Conservation (phyloP, 2,329 filamentous ascomycete genomes). For the Fonsecaea monophora region DNA sequence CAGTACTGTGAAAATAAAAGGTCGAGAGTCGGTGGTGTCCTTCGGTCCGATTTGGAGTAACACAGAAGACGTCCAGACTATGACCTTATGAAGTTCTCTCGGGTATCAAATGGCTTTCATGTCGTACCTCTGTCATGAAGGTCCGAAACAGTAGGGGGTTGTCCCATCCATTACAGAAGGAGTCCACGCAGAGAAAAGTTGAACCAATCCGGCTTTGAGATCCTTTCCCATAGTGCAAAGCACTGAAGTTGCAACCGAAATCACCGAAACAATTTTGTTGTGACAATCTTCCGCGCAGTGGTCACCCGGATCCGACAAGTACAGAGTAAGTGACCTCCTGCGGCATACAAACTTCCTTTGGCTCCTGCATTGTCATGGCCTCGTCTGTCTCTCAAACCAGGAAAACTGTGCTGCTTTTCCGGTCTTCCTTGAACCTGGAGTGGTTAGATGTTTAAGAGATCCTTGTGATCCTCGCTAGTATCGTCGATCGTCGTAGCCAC, state of each 20-base stretch:
- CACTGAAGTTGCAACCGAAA: slow-evolving; percentile 13
- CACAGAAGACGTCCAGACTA: slow-evolving; percentile 8
- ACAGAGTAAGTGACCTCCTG: slow-evolving; percentile 4
- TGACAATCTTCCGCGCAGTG: slow-evolving; percentile 4
- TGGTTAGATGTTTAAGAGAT: not conserved
- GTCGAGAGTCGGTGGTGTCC: not conserved
- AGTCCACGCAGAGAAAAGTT: slow-evolving; percentile 12
- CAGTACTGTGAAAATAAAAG: not conserved
- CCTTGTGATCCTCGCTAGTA: slow-evolving; percentile 30
- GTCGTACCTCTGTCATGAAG: slow-evolving; percentile 14
- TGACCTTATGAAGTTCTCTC: slow-evolving; percentile 4
- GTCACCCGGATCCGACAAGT: not conserved
- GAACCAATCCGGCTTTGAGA: slow-evolving; percentile 20
- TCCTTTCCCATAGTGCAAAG: slow-evolving; percentile 23
- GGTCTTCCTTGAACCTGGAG: not conserved
- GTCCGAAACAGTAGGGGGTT: slow-evolving; percentile 11
- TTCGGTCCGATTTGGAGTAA: not conserved
- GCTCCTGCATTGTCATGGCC: slow-evolving; percentile 3
- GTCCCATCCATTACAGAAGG: slow-evolving; percentile 18
- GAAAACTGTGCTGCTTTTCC: not conserved
- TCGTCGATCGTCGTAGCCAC: slow-evolving; percentile 39
- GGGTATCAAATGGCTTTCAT: slow-evolving; percentile 13
- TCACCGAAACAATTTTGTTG: slow-evolving; percentile 13
- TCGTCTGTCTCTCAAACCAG: not conserved
- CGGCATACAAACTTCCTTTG: slow-evolving; percentile 5